A percentile compares a stretch with the other conserved stretches of the same genome.
Conservation (phyloP, 352 stramenopile genomes). For the Phytophthora fragariae region DNA sequence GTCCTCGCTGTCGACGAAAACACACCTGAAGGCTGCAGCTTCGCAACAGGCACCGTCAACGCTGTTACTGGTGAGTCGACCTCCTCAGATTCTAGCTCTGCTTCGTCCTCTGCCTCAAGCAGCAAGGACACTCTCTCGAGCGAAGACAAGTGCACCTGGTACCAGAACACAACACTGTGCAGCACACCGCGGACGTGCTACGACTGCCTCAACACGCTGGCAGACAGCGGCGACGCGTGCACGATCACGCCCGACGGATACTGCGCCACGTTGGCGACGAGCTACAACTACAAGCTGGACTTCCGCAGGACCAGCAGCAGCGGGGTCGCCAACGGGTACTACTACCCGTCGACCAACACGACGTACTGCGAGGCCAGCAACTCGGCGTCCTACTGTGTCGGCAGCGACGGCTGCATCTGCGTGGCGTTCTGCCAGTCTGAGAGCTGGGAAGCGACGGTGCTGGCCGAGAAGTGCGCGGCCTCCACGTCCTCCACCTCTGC, state of each 20-base stretch:
- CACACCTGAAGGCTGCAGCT: slow-evolving; percentile 28
- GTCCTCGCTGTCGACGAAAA: slow-evolving; percentile 16
- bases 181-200: slow-evolving; percentile 44
- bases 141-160: slow-evolving; percentile 52
- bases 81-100: background rate
- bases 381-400: slow-evolving; percentile 40
- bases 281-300: slow-evolving; percentile 36
- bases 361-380: slow-evolving; percentile 52
- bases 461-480: slow-evolving; percentile 21
- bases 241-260: slow-evolving; percentile 46
- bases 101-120: slow-evolving; percentile 6
- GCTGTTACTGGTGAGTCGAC: slow-evolving; percentile 16
- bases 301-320: slow-evolving; percentile 33
- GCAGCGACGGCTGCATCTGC: slow-evolving; percentile 45
- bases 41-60: slow-evolving; percentile 22
- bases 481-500: background rate
- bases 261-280: slow-evolving; percentile 39
- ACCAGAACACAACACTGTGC: slow-evolving; percentile 38
- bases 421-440: slow-evolving; percentile 48
- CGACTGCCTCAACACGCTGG: slow-evolving; percentile 45
- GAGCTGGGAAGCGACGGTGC: slow-evolving; percentile 28
- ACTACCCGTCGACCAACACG: slow-evolving; percentile 58
- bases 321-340: slow-evolving; percentile 32
- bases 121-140: slow-evolving; percentile 32
- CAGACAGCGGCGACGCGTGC: slow-evolving; percentile 38